Conservation (phyloP, 164 flowering plant species). For the Taxillus chinensis region DNA sequence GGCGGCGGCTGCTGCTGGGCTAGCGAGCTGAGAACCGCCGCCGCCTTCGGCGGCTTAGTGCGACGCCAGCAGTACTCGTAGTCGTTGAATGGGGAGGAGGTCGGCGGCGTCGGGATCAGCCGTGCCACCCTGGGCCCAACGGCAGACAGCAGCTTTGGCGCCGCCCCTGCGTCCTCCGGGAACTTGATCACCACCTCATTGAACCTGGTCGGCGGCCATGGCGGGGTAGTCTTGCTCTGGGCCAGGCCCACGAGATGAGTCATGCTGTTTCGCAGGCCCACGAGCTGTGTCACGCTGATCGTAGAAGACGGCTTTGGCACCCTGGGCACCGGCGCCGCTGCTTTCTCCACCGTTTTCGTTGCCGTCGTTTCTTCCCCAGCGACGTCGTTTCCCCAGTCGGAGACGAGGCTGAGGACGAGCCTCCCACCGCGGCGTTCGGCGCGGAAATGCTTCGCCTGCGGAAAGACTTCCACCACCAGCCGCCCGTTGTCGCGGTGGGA, state of each 20-base stretch:
- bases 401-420: constrained; percentile 39
- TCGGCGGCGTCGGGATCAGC: constrained; percentile 17
- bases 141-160: no score
- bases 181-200: constrained; percentile 14
- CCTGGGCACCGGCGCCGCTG: no score
- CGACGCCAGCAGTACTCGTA: no score
- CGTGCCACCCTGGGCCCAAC: constrained; percentile 11
- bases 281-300: background rate
- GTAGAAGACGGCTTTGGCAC: no score
- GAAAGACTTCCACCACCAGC: constrained; percentile 60
- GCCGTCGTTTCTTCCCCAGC: background rate
- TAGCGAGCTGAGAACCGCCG: background rate
- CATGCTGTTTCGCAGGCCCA: constrained; percentile 1
- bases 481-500: constrained; percentile 52
- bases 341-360: no score
- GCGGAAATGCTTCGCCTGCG: constrained; percentile 30
- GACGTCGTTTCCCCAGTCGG: no score
- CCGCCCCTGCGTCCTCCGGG: constrained; percentile 5
- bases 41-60: background rate
- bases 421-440: constrained; percentile 63
- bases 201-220: background rate
- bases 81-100: background rate
- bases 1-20: constrained; percentile 3
- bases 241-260: constrained; percentile 5
- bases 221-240: constrained; percentile 11